These are phyloP conservation scores for Penicillium cosmopolitanum DNA, from an alignment of 495 filamentous ascomycete genomes.

Conservation along the genomic window DNA sequence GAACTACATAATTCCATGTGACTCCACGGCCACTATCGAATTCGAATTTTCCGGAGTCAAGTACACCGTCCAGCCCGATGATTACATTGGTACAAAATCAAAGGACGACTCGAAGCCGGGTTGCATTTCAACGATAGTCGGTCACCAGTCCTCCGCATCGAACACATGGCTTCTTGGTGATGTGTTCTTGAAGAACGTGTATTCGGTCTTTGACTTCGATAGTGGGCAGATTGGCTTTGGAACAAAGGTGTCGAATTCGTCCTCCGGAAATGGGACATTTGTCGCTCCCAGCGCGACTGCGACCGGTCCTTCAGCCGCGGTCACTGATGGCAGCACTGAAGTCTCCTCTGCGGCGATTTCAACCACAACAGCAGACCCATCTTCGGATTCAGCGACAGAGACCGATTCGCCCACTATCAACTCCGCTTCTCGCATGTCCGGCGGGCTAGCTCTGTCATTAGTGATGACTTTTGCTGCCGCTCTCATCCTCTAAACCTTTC, in stretches of 20 bases:
- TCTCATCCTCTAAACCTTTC: not conserved
- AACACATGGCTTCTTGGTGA: constrained; percentile 78
- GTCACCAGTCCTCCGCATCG: constrained; percentile 48
- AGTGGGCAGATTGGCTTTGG: constrained; percentile 47
- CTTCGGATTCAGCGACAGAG: not conserved
- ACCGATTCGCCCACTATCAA: constrained; percentile 3
- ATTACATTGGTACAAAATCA: constrained; percentile 62
- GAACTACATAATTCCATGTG: constrained; percentile 71
- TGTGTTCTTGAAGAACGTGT: constrained; percentile 89
- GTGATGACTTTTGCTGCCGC: constrained; percentile 5
- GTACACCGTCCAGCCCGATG: constrained; percentile 67
- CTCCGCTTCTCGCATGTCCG: constrained; percentile 8
- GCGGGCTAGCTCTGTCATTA: not conserved
- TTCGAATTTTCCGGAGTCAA: constrained; percentile 59
- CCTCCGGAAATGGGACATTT: constrained; percentile 23
- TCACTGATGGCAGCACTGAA: not conserved
- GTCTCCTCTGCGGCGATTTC: constrained; percentile 6
- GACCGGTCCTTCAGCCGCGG: constrained; percentile 4
- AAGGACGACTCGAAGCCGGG: constrained; percentile 33
- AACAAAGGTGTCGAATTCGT: constrained; percentile 18
- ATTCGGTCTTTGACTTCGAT: constrained; percentile 78
- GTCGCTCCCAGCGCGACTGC: constrained; percentile 14
- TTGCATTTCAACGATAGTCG: constrained; percentile 69
- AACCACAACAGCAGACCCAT: not conserved
- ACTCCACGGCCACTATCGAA: constrained; percentile 55